A percentile compares a stretch with the other conserved stretches of the same genome.
Conservation (phyloP, 2,329 filamentous ascomycete species). For the Colletotrichum neosansevieriae region DNA sequence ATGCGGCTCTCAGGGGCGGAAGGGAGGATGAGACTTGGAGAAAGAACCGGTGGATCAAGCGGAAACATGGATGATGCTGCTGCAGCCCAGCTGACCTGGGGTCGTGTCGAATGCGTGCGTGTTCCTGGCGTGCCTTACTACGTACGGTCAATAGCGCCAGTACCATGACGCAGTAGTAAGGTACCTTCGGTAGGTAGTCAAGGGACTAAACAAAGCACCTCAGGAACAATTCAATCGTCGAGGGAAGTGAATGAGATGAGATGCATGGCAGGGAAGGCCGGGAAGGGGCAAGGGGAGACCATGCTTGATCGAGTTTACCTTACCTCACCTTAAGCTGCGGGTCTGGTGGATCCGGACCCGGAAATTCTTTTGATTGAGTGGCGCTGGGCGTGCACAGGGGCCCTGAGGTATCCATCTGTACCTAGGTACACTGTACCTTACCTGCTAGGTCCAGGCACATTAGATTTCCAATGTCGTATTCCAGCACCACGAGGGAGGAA, state of each 20-base stretch:
- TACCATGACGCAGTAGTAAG: neutral
- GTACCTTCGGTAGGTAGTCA: neutral
- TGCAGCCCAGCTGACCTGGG: too few species aligned
- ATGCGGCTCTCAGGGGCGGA: neutral
- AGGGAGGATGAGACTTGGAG: conserved; percentile 3
- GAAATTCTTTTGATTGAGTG: conserved; percentile 27
- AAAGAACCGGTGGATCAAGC: neutral
- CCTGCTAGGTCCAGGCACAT: too few species aligned
- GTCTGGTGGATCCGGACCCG: neutral
- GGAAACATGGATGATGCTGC: neutral
- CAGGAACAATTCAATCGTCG: neutral
- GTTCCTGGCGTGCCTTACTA: neutral
- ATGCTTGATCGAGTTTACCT: conserved; percentile 29
- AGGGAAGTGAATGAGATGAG: too few species aligned
- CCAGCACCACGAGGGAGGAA: conserved; percentile 3
- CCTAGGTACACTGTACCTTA: too few species aligned
- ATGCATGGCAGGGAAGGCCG: neutral
- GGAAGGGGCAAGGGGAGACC: conserved; percentile 17
- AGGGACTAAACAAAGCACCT: neutral
- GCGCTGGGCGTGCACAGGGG: conserved; percentile 10
- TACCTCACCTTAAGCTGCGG: conserved; percentile 22
- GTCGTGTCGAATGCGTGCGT: neutral
- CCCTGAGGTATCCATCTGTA: neutral
- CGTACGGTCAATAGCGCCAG: neutral
- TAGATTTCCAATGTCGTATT: conserved; percentile 4